phyloP scores from a whole-genome alignment of 208 protist genomes.

The Chromosphaera perkinsii region DNA sequence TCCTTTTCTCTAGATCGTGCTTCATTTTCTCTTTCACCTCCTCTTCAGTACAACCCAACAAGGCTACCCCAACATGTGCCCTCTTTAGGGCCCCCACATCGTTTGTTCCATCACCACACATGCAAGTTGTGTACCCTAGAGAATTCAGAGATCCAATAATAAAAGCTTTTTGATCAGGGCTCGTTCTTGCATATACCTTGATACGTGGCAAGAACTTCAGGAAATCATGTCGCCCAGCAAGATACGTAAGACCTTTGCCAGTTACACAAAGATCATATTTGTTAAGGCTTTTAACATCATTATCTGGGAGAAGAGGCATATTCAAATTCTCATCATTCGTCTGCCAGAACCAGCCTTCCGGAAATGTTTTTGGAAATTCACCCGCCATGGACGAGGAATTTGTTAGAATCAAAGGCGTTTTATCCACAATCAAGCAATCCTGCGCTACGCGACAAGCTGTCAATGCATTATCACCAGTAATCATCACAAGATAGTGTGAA shows the following conservation, averaged over 20 bases:
- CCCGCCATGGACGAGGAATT: too few species aligned
- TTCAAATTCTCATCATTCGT: too few species aligned
- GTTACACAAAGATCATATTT: too few species aligned
- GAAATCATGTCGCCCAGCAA: too few species aligned
- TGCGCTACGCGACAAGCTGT: constrained; percentile 78
- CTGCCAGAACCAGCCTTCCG: too few species aligned
- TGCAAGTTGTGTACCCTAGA: constrained; percentile 55
- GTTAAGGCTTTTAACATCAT: too few species aligned
- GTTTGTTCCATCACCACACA: constrained; percentile 89
- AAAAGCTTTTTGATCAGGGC: constrained; percentile 31
- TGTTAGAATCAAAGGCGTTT: too few species aligned
- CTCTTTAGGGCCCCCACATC: constrained; percentile 98
- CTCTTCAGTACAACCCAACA: constrained; percentile 56
- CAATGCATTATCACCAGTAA: constrained; percentile 92
- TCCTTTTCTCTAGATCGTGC: not conserved
- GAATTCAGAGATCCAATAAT: constrained; percentile 20
- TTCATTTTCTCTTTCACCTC: not conserved
- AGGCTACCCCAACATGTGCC: constrained; percentile 90
- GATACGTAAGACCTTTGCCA: too few species aligned
- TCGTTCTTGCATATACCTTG: constrained; percentile 34
- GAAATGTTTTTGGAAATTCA: too few species aligned
- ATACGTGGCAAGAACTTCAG: too few species aligned
- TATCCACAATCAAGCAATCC: too few species aligned
- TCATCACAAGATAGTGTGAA: constrained; percentile 68
- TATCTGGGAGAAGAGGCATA: too few species aligned